Base-by-base conservation (phyloP, 2,329 filamentous ascomycete genomes). In the Exophiala sp. region DNA sequence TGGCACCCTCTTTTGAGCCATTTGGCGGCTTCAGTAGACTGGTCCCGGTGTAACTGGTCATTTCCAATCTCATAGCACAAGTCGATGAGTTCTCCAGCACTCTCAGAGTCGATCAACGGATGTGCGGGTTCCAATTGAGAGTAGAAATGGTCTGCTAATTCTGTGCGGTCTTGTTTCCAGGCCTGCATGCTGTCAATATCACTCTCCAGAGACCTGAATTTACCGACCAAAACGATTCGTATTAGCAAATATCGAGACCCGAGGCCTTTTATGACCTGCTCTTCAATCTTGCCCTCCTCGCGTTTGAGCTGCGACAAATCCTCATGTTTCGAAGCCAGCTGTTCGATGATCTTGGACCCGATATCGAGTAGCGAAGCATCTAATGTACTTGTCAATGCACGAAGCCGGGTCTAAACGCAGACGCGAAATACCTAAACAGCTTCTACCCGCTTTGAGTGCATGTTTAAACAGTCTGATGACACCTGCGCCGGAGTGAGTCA, bases 141-240 rank as follows among this genome's bases (percentile, higher is more conserved):
- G 68, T 86, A 91, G 76, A 94, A 83, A 68, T 89, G 83, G 50
- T 95, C 89, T 24, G 89, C 88, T 44, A 91, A 80, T 53, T 92
- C 87, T 11, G 87, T 75, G 38, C 86, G 81, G 38, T 82, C 77
- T 65, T 91, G 85, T 62, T 84, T 83, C 84, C 86, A 95, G 29
- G 85, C 81, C 89, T 92, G n/a, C 16, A 21, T 32, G 58, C 38
- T 49, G 60, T 47, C 29, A 52, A 18, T 6, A 1, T 8, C 24
- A 29, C n/a, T 5, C 14, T 9, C n/a, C 6, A 43, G 20, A 43
- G 20, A 8, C 41, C 14, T 5, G 14, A 5, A 38, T 46, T 47
- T 14, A 61, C 77, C 68, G 71, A 90, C 89, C 69, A 94, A 68
- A 32, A 79, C 77, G 35, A 83, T 83, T 32, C 88, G 79, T 55